A percentile compares a stretch with the other conserved stretches of the same genome.
Conservation (phyloP, 148 eudicot genomes). For the Rhododendron mucronatum region DNA sequence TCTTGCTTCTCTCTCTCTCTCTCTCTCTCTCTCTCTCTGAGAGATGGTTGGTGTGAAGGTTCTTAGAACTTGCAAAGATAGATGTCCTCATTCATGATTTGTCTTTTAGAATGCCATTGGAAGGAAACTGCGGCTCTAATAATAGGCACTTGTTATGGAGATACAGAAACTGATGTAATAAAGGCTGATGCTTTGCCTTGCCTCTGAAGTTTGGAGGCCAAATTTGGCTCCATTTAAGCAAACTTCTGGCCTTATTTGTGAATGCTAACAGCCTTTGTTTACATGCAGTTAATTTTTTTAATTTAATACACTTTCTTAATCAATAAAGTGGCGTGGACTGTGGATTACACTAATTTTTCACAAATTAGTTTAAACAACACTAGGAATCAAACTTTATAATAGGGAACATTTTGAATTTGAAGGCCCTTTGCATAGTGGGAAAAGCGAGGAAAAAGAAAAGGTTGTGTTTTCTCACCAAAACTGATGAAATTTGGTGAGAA, state of each 20-base stretch:
- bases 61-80: background rate
- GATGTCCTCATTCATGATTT: background rate
- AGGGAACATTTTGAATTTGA: background rate
- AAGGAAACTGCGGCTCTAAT: background rate
- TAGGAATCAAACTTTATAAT: too few species aligned
- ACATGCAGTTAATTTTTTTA: background rate
- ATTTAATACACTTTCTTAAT: background rate
- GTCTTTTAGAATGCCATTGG: background rate
- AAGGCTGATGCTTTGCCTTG: background rate
- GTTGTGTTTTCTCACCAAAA: background rate
- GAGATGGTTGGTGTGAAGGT: background rate
- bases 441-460: background rate
- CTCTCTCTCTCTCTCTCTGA: background rate
- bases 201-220: slow-evolving; percentile 8
- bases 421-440: background rate
- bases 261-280: background rate
- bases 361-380: background rate
- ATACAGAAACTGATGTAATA: background rate
- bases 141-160: background rate
- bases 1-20: background rate
- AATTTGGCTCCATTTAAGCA: slow-evolving; percentile 12
- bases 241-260: background rate
- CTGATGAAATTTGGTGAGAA: background rate
- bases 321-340: background rate
- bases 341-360: background rate